Evolutionary conservation across 306 rosid species (phyloP).

Genomic region (Fragaria iinumae): DNA sequence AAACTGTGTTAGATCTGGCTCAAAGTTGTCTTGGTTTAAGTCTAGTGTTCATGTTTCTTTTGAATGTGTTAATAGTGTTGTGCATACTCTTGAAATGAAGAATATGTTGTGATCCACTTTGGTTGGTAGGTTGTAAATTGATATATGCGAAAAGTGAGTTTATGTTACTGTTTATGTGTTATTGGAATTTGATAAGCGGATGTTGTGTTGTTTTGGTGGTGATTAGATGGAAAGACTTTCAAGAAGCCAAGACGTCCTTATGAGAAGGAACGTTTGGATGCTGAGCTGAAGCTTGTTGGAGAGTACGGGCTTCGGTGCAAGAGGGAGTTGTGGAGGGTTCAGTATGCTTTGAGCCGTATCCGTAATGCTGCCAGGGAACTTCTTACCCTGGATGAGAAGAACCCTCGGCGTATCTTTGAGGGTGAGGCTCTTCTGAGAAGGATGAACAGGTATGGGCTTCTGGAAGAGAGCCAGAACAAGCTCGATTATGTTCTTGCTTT

Average conservation of each 20-base stretch:
- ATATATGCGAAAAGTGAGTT: neutral
- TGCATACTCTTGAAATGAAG: neutral
- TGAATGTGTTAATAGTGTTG: too few relatives aligned
- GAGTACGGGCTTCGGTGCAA: conserved; percentile 43
- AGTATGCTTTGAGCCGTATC: conserved; percentile 43
- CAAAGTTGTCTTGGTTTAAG: too few relatives aligned
- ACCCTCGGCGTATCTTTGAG: conserved; percentile 39
- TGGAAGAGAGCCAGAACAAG: conserved; percentile 47
- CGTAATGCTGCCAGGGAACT: conserved; percentile 40
- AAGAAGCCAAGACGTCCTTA: conserved; percentile 41
- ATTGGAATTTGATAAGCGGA: neutral
- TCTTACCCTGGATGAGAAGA: conserved; percentile 42
- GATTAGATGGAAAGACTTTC: conserved; percentile 40
- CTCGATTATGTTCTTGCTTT: conserved; percentile 41
- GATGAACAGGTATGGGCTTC: conserved; percentile 38
- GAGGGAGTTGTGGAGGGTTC: conserved; percentile 45
- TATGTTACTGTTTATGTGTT: neutral
- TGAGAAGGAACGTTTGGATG: conserved; percentile 41
- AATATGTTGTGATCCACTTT: neutral
- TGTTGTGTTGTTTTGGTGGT: neutral
- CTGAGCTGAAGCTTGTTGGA: conserved; percentile 41
- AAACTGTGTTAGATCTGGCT: neutral
- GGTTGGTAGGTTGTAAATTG: neutral
- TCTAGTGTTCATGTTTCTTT: too few relatives aligned
- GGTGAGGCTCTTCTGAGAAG: conserved; percentile 41